A percentile compares a stretch with the other conserved stretches of the same genome.
Conservation (phyloP, 2,329 filamentous ascomycete genomes). For the Drechslerella stenobrocha region DNA sequence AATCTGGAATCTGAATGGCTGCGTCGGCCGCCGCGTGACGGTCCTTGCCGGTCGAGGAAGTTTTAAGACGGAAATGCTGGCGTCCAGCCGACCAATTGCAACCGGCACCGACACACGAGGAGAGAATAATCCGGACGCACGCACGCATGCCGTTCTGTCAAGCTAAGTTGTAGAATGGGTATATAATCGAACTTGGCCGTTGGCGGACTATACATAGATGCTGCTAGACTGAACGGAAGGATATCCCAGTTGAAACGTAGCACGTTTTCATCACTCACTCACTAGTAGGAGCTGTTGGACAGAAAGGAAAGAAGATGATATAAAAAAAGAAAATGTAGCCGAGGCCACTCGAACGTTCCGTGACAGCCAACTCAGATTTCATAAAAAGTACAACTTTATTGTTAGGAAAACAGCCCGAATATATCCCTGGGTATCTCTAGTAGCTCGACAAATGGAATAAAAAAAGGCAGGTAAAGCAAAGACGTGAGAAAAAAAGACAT, state of each 20-base stretch:
- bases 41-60: conserved; percentile 2
- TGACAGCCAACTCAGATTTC: too few species aligned
- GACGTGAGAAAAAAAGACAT: conserved; percentile 1
- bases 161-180: too few species aligned
- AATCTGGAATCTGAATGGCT: background rate
- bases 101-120: conserved; percentile 5
- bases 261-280: too few species aligned
- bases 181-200: too few species aligned
- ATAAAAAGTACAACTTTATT: conserved; percentile 17
- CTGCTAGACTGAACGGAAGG: too few species aligned
- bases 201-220: too few species aligned
- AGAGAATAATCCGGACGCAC: conserved; percentile 7
- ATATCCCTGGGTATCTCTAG: conserved; percentile 49
- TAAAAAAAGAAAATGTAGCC: too few species aligned
- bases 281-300: background rate
- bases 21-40: background rate
- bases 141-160: background rate
- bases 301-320: too few species aligned
- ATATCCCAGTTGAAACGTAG: background rate
- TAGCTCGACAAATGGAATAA: conserved; percentile 29
- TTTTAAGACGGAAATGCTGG: conserved; percentile 9
- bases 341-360: too few species aligned
- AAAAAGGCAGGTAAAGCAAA: background rate
- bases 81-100: conserved; percentile 16
- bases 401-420: conserved; percentile 30